Evolutionary conservation across 2,329 filamentous ascomycete species (phyloP), one percentile per base, ranked within the genome.

Genomic region (Chaetomium olivaceum): DNA sequence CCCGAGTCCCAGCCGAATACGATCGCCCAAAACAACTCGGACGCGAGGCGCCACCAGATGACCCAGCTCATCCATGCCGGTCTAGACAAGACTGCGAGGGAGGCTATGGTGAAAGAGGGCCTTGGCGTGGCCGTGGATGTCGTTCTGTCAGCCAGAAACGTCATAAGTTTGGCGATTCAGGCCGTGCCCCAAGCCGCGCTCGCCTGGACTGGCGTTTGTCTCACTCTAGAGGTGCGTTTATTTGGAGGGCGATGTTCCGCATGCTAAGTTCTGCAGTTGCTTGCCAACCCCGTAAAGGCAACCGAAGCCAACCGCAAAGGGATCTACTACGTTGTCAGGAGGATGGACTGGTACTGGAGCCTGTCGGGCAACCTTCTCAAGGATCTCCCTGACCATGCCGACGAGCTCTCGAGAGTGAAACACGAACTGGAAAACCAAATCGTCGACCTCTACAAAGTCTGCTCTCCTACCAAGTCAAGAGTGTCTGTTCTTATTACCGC

Each of bases 381-480:
- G 65, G 62, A 73, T 14, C 63, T 19, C 29, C 61, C 52, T 29
- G 56, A 69, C 5, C 50, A 62, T 3, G 69, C 79, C 11, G n/a
- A 36, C 27, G 12, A 36, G 1, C 58, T 52, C 29, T 11, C 2
- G 1, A 19, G 46, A 52, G 29, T 52, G 9, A 39, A 11, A 52
- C 4, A 4, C 29, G 48, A 61, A 23, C 14, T 62, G 27, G 51
- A 62, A 50, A 39, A 56, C 8, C 61, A 58, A 14, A 70, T 80
- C 16, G 58, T 76, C 33, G 46, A 74, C 39, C 75, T 81, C 23
- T 81, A 80, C 65, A 71, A 76, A 65, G 72, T 70, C 72, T 81
- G 33, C 74, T 81, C 21, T 36, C 69, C 3, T 81, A 79, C 67
- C 74, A 77, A 68, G 79, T 81, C 61, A 79, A 77, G 69, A 81